Conservation (phyloP, 176 grass and related monocot genomes). For the Carex pumila region DNA sequence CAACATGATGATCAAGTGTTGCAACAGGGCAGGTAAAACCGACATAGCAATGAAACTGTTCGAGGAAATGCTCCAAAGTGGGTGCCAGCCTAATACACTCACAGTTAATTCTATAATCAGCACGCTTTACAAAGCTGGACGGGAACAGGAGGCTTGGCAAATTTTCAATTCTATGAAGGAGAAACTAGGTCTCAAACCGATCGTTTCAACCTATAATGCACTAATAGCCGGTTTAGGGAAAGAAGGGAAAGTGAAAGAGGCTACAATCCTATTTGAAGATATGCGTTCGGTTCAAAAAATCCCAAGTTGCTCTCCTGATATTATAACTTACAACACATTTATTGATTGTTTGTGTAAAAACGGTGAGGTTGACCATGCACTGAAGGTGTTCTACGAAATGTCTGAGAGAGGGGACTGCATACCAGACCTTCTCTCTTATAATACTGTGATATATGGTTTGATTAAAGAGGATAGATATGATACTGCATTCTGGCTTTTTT, state of each 20-base stretch:
- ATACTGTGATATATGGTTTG: conserved; percentile 70
- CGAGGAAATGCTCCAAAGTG: conserved; percentile 68
- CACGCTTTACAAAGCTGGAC: conserved; percentile 70
- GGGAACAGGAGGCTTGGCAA: conserved; percentile 68
- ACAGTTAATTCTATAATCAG: conserved; percentile 76
- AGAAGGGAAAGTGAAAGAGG: conserved; percentile 77
- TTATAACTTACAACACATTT: conserved; percentile 81
- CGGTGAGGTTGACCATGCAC: conserved; percentile 57
- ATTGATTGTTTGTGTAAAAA: conserved; percentile 93
- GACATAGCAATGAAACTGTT: conserved; percentile 72
- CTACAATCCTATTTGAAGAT: conserved; percentile 51
- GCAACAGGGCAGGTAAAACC: conserved; percentile 58
- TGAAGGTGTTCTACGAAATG: conserved; percentile 69
- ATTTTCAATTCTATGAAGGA: conserved; percentile 59
- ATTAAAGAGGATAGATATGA: conserved; percentile 65
- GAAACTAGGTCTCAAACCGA: conserved; percentile 59
- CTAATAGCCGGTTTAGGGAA: conserved; percentile 84
- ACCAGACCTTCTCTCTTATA: conserved; percentile 86
- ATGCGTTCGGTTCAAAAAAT: conserved; percentile 28
- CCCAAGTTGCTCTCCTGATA: conserved; percentile 49
- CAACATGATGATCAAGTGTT: conserved; percentile 98
- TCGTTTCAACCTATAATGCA: conserved; percentile 69
- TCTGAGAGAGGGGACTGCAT: conserved; percentile 35
- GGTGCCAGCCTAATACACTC: conserved; percentile 55
- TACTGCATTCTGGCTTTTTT: conserved; percentile 67